phyloP scores from a whole-genome alignment of 1,284 basidiomycete species.

The Xerocomus amazonicus region DNA sequence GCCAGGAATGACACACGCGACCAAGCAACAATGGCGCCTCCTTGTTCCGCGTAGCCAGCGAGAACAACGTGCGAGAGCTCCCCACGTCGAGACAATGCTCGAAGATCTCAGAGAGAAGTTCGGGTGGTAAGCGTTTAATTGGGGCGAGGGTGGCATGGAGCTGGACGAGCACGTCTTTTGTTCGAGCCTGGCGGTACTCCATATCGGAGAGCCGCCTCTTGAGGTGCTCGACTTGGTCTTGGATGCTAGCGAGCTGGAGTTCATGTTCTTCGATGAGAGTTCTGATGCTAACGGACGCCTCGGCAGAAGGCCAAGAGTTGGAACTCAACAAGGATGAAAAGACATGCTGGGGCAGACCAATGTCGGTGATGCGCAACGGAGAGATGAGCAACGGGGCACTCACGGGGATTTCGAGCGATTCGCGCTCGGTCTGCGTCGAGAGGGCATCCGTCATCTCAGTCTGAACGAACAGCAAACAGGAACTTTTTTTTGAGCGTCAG shows the following conservation, averaged over 20 bases:
- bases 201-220: constrained; percentile 10
- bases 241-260: constrained; percentile 12
- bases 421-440: neutral
- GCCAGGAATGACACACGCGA: constrained; percentile 25
- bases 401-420: constrained; percentile 11
- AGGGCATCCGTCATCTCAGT: neutral
- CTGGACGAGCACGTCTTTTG: constrained; percentile 10
- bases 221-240: constrained; percentile 10
- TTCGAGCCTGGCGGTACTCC: constrained; percentile 10
- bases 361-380: neutral
- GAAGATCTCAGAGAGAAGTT: constrained; percentile 28
- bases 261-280: constrained; percentile 19
- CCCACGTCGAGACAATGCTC: constrained; percentile 16
- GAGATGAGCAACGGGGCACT: constrained; percentile 4
- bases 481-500: neutral
- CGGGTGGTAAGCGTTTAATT: constrained; percentile 27
- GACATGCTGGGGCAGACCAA: constrained; percentile 10
- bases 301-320: constrained; percentile 15
- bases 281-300: constrained; percentile 10
- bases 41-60: constrained; percentile 1
- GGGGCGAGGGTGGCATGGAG: constrained; percentile 19
- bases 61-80: neutral
- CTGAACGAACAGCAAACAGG: neutral
- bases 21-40: constrained; percentile 24
- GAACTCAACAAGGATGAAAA: constrained; percentile 11